Evolutionary conservation across 2,329 filamentous ascomycete genomes (phyloP).

Genomic region (Endothia cerciana): DNA sequence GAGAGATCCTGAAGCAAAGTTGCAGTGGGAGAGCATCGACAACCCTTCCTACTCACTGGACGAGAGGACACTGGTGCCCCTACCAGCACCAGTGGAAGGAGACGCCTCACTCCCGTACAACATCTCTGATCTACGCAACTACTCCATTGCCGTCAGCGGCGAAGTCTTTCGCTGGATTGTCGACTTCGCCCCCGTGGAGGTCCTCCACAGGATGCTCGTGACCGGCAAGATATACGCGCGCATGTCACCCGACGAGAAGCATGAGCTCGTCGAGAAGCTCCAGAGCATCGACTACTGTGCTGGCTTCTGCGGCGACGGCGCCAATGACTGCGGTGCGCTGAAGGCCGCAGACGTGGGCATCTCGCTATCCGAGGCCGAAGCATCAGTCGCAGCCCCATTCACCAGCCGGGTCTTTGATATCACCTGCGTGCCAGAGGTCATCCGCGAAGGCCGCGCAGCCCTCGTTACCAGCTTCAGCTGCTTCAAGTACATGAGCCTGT

Average conservation of each 20-base stretch:
- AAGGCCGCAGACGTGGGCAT: constrained; percentile 98
- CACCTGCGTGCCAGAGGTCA: constrained; percentile 89
- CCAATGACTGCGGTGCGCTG: constrained; percentile 94
- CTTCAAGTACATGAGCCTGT: constrained; percentile 99
- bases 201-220: constrained; percentile 84
- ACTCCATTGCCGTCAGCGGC: constrained; percentile 85
- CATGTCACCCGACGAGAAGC: constrained; percentile 99
- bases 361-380: constrained; percentile 94
- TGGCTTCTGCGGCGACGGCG: constrained; percentile 96
- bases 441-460: constrained; percentile 89
- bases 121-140: constrained; percentile 79
- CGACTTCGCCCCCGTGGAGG: constrained; percentile 82
- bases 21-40: constrained; percentile 96
- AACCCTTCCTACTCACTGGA: constrained; percentile 79
- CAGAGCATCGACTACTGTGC: constrained; percentile 95
- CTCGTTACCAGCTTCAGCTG: constrained; percentile 99
- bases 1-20: constrained; percentile 70
- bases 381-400: constrained; percentile 96
- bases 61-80: constrained; percentile 75
- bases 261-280: constrained; percentile 94
- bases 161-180: constrained; percentile 97
- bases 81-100: constrained; percentile 68
- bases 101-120: constrained; percentile 88
- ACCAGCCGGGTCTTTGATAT: constrained; percentile 96
- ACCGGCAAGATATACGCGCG: constrained; percentile 92